These are phyloP conservation scores for Botrytis deweyae DNA, from an alignment of 2,329 filamentous ascomycete species.

Conservation along the genomic window DNA sequence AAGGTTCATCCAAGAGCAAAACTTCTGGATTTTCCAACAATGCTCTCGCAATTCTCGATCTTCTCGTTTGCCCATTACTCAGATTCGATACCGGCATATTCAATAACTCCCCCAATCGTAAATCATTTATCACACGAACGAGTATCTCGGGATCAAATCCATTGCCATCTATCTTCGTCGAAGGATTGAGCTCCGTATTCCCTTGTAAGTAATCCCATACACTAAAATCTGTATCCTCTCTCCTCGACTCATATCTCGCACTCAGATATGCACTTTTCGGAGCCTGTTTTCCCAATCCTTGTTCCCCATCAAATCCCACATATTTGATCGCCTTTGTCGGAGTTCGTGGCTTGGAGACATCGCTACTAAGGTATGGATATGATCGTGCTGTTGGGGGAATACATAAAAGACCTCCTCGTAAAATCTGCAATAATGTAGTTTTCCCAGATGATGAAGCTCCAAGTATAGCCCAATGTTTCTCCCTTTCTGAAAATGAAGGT, in stretches of 20 bases:
- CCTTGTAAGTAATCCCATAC: constrained; percentile 78
- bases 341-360: constrained; percentile 53
- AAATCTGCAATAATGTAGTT: constrained; percentile 76
- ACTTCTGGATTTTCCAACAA: constrained; percentile 77
- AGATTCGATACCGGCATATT: constrained; percentile 84
- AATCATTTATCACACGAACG: constrained; percentile 62
- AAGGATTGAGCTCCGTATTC: constrained; percentile 79
- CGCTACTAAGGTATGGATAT: constrained; percentile 73
- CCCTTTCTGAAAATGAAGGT: constrained; percentile 51
- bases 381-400: constrained; percentile 72
- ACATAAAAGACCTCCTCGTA: constrained; percentile 73
- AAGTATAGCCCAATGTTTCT: constrained; percentile 78
- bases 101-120: constrained; percentile 67
- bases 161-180: constrained; percentile 51
- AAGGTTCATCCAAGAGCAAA: constrained; percentile 86
- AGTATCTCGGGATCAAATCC: constrained; percentile 53
- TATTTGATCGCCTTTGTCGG: constrained; percentile 74
- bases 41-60: constrained; percentile 85
- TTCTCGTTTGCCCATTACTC: constrained; percentile 88
- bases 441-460: constrained; percentile 77
- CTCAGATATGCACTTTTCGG: constrained; percentile 79
- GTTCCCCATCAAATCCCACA: constrained; percentile 83
- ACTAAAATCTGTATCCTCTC: constrained; percentile 85
- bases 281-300: constrained; percentile 52
- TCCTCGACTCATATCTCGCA: constrained; percentile 83